Percentiles rank a stretch among this genome's conserved stretches.
phyloP scores from a whole-genome alignment of 371 early-diverging fungal species.

The Lichtheimia ornata region DNA sequence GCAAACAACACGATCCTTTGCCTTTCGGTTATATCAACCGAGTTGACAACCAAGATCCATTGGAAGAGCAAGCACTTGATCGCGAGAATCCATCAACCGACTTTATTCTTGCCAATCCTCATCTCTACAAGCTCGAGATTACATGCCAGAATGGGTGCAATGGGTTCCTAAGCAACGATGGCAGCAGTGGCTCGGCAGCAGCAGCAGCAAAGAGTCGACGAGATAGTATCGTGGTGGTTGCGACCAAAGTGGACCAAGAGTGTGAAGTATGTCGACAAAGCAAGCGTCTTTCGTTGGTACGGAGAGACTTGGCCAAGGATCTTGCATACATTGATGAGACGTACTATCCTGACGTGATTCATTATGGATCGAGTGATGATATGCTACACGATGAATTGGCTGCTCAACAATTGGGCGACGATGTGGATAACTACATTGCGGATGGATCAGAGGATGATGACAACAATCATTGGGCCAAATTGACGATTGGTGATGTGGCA shows the following conservation, averaged over 20 bases:
- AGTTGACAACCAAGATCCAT: slow-evolving; percentile 8
- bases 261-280: slow-evolving; percentile 29
- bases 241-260: slow-evolving; percentile 20
- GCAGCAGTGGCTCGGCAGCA: not conserved
- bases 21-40: slow-evolving; percentile 40
- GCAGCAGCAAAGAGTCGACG: not conserved
- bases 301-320: slow-evolving; percentile 32
- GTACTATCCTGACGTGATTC: slow-evolving; percentile 34
- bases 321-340: slow-evolving; percentile 46
- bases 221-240: slow-evolving; percentile 16
- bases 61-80: slow-evolving; percentile 7
- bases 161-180: not conserved
- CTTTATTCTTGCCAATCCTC: slow-evolving; percentile 36
- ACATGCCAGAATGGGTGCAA: slow-evolving; percentile 25
- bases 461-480: slow-evolving; percentile 25
- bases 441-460: slow-evolving; percentile 7
- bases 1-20: slow-evolving; percentile 37
- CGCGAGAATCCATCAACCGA: slow-evolving; percentile 17
- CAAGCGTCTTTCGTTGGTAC: slow-evolving; percentile 34
- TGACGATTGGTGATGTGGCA: slow-evolving; percentile 34
- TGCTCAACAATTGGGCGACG: not conserved
- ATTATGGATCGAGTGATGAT: slow-evolving; percentile 20
- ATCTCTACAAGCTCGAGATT: slow-evolving; percentile 37
- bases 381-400: slow-evolving; percentile 7
- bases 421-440: too few species aligned